Conservation (phyloP, 257 asterid species). For the Nicotiana otophora region DNA sequence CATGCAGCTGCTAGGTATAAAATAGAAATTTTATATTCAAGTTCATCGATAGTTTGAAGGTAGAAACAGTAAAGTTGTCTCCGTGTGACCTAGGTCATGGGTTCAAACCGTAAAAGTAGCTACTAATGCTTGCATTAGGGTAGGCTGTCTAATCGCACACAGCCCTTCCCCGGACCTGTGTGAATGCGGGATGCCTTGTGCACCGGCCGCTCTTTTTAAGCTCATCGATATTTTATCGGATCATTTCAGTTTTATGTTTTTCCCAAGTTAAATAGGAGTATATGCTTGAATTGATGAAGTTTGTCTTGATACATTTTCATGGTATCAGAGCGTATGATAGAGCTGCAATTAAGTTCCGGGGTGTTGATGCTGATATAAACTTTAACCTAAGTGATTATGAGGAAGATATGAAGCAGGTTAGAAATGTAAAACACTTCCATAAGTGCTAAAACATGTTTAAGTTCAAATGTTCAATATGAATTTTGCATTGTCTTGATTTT, state of each 20-base stretch:
- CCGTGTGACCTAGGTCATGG: too few relatives aligned
- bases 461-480: neutral
- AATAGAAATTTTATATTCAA: too few relatives aligned
- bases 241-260: neutral
- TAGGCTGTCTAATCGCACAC: too few relatives aligned
- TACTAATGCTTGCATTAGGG: too few relatives aligned
- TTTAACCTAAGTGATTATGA: conserved; percentile 39
- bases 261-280: neutral
- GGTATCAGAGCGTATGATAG: conserved; percentile 35
- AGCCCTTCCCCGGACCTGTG: too few relatives aligned
- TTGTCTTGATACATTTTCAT: neutral
- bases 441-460: neutral
- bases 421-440: neutral
- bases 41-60: neutral
- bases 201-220: neutral
- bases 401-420: conserved; percentile 43
- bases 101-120: too few relatives aligned
- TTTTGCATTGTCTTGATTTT: neutral
- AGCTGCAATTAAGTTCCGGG: conserved; percentile 46
- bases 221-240: neutral
- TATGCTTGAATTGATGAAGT: neutral
- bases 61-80: too few relatives aligned
- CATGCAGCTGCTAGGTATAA: too few relatives aligned
- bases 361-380: conserved; percentile 45
- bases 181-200: too few relatives aligned